Base-by-base conservation (phyloP, 805 yeast species). In the Debaryomyces maramus region DNA sequence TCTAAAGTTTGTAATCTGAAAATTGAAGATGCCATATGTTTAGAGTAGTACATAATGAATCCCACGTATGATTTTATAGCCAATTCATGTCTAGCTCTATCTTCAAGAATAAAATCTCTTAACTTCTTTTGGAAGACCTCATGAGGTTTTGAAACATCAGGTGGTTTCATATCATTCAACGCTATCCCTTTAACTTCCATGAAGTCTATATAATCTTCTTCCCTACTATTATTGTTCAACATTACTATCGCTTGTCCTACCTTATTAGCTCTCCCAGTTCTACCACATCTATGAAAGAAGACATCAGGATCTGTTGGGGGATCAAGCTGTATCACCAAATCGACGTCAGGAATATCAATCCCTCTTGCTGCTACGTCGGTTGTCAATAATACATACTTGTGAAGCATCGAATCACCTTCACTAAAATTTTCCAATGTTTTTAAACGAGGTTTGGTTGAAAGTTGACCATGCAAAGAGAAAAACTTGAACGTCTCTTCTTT, bases 321-420 rank as follows among this genome's bases (percentile, higher is more conserved):
- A 48, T 93, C 98, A 17, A 91, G 51, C 58, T 93, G 99, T n/a
- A 93, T 67, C 3, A 91, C 98, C 18, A 90, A 64, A 55, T 93
- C 98, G 7, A 93, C 97, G 39, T 90, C 93, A 0, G 96, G 95
- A 20, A 93, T 83, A 67, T 93, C 99, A 16, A 93, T 78, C 31
- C 99, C 99, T 56, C 99, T 75, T 0, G 98, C 97, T 0, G 99
- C 97, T n/a, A 93, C 97, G 70, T 93, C 99, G 0, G 99, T 93
- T 2, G 99, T 89, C 63, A 93, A 67, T 17, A 93, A 63, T 0
- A 91, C 78, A 7, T 82, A 70, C 47, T 80, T 82, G 3, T 63
- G 61, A 6, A 57, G 53, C 28, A 38, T 34, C 1, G 58, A 45
- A 33, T 67, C 74, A 4, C 75, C 70, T 1, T 73, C 72, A 0